Evolutionary conservation across 805 yeast species (phyloP), one percentile per base, ranked within the genome.

Genomic region (Cyberlindnera euphorbiae): DNA sequence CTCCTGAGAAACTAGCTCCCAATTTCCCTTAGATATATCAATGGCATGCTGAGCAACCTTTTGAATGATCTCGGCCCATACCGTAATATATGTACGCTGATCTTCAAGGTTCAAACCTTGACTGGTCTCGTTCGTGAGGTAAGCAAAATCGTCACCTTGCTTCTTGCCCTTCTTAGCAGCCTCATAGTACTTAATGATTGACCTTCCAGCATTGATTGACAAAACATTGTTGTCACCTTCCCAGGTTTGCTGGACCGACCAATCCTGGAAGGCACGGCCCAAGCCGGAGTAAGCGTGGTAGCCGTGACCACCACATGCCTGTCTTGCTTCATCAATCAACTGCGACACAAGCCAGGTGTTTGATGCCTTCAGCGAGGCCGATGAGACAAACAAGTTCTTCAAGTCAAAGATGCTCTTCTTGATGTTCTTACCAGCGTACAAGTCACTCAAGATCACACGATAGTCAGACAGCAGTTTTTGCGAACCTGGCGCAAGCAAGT

Each of bases 211-310:
- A 36, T 87, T 80, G 61, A 86, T 77, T 2, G 88, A 83, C 46
- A 89, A 69, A 29, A 89, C 82, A 53, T 79, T 88, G 67, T 89
- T 89, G 62, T 89, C 97, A 61, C 97, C 97, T 67, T 89, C 97
- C 97, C 97, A 89, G 14, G 97, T 89, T 63, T 96, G 88, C 65
- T 89, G 96, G 27, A 89, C 96, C n/a, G 84, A 96, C 86, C 95
- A 90, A 60, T 89, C 97, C 44, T 74, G 73, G 66, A 77, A 86
- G 10, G 88, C 88, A 57, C 82, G 85, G 27, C 94, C 96, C 57
- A 89, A 84, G 2, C 89, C 95, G 46, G 86, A 77, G 62, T 89
- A 89, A n/a, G 88, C 77, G 17, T 95, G 86, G 64, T 89, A 89
- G 27, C 97, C 97, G 62, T 85, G 96, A 22, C 97, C 97, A 59